Percentiles rank a stretch among this genome's conserved stretches.
Conservation (phyloP, 495 filamentous ascomycete genomes). For the Bacidia rubella region DNA sequence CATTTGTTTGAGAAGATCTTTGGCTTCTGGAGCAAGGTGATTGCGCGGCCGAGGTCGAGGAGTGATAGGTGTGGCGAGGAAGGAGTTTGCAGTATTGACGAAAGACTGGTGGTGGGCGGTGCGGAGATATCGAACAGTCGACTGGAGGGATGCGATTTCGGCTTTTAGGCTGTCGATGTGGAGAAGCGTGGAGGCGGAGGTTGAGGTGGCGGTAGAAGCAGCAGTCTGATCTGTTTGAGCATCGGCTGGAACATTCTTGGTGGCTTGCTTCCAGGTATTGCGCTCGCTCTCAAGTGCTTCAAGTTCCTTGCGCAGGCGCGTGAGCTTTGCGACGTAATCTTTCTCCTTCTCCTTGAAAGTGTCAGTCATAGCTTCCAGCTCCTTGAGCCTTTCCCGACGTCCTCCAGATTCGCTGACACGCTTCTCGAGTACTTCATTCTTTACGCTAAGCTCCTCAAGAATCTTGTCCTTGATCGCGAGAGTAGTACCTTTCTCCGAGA, state of each 20-base stretch:
- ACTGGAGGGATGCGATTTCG: constrained; percentile 57
- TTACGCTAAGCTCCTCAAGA: constrained; percentile 63
- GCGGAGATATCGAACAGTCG: constrained; percentile 63
- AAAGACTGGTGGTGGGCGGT: constrained; percentile 6
- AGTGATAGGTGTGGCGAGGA: constrained; percentile 8
- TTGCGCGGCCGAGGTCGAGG: background rate
- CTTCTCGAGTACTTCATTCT: constrained; percentile 85
- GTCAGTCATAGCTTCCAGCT: constrained; percentile 42
- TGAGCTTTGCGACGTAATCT: constrained; percentile 31
- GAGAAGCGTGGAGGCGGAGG: constrained; percentile 42
- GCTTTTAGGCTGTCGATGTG: constrained; percentile 61
- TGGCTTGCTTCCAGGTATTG: constrained; percentile 63
- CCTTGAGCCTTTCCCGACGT: constrained; percentile 39
- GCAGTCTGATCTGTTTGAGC: constrained; percentile 40
- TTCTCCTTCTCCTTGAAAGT: constrained; percentile 42
- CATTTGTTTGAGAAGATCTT: constrained; percentile 16
- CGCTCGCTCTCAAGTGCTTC: constrained; percentile 45
- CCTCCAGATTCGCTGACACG: constrained; percentile 53
- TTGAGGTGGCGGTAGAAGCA: constrained; percentile 34
- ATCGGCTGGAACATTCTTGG: constrained; percentile 31
- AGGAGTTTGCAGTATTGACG: constrained; percentile 3
- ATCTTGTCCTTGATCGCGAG: constrained; percentile 52
- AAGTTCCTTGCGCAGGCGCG: constrained; percentile 30
- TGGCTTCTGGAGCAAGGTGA: constrained; percentile 9
- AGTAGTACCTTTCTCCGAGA: constrained; percentile 40